Evolutionary conservation across 257 asterid species (phyloP), one percentile per base, ranked within the genome.

Genomic region (Oldenlandia corymbosa): DNA sequence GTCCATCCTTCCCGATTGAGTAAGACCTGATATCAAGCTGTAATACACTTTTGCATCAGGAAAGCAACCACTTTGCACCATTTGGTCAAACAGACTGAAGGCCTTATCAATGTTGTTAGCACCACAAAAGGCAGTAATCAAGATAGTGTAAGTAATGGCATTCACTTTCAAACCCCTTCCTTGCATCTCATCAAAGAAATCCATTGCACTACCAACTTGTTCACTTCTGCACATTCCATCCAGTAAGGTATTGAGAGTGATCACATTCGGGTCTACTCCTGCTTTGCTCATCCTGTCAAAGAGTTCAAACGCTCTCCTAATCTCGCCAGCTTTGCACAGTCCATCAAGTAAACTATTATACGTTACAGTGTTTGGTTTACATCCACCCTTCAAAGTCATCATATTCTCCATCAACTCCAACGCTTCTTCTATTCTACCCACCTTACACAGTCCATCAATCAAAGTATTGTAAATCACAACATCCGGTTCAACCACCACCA

Each of bases 381-480:
- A 81, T 41, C 65, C 75, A 56, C 55, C 56, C 58, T 78, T 73
- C 59, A 66, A 47, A 64, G 67, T 82, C 92, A 91, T 87, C 92
- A 91, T 87, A 70, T 71, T 71, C 68, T 85, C 90, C 87, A 89
- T 68, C 61, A 92, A 74, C 60, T 65, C 59, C 42, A 85, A 47
- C 36, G 88, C 96, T 71, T 87, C 97, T 57, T 82, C 94, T 54
- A 76, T 87, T 74, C 95, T 84, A 71, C 95, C 99, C 14, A 79
- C 94, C 75, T 87, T 92, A 74, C 96, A 92, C 58, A 92, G 68
- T 41, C 95, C 99, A 78, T 84, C 78, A 57, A 92, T 89, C 73
- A 89, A 56, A 11, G 90, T 87, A 78, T 85, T 92, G 58, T 78
- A 87, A 34, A 85, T 56, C 60, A 89, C 73, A 58, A 62, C 65